These are phyloP conservation scores for Rhynchosporium agropyri DNA, from an alignment of 2,329 filamentous ascomycete species.

Conservation along the genomic window DNA sequence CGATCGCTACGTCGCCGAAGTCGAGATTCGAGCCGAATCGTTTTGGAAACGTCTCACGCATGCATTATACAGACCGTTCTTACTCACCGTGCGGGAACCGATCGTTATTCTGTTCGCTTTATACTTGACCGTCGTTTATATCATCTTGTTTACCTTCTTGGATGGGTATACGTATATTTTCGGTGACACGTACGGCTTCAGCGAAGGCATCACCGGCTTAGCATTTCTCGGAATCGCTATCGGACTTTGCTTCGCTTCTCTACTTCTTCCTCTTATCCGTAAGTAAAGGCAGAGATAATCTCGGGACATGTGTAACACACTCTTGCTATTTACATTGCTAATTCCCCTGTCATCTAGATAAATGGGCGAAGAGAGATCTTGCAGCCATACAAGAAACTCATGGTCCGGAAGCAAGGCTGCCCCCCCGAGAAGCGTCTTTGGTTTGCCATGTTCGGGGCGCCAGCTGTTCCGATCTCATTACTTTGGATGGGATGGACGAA, in stretches of 20 bases:
- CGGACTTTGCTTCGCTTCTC: constrained; percentile 43
- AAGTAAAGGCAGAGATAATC: too few relatives aligned
- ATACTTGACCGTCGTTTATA: constrained; percentile 31
- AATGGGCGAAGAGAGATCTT: constrained; percentile 33
- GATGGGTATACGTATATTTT: constrained; percentile 32
- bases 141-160: constrained; percentile 33
- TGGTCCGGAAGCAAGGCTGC: constrained; percentile 26
- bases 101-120: constrained; percentile 31
- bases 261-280: constrained; percentile 42
- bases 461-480: constrained; percentile 25
- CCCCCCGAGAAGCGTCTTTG: constrained; percentile 37
- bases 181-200: constrained; percentile 39
- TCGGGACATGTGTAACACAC: too few relatives aligned
- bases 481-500: constrained; percentile 36
- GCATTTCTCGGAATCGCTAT: constrained; percentile 48
- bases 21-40: constrained; percentile 31
- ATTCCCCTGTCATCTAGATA: constrained; percentile 24
- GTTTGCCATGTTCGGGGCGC: constrained; percentile 30
- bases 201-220: constrained; percentile 46
- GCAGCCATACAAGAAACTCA: constrained; percentile 10
- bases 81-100: constrained; percentile 25
- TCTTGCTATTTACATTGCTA: too few relatives aligned
- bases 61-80: constrained; percentile 26
- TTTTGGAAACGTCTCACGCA: constrained; percentile 29
- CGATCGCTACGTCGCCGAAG: constrained; percentile 26